Conservation (phyloP, 306 rosid genomes). For the Comarum palustre region DNA sequence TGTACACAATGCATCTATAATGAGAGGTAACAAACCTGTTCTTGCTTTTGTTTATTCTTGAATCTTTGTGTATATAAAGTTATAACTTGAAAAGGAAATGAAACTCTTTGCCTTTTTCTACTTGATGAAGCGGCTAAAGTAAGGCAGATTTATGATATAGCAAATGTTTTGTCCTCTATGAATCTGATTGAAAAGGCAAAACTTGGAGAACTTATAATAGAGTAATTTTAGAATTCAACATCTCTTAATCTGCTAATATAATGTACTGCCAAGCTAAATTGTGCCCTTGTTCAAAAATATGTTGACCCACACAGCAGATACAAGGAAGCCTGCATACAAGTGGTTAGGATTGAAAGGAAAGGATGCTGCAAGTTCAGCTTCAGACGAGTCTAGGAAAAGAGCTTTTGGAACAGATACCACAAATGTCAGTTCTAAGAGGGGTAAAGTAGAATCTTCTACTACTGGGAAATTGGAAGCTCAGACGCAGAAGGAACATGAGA, state of each 20-base stretch:
- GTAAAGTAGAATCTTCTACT: slow-evolving; percentile 34
- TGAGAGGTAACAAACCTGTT: slow-evolving; percentile 57
- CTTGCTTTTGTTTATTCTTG: slow-evolving; percentile 13
- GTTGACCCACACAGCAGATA: slow-evolving; percentile 72
- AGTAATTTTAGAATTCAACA: neutral
- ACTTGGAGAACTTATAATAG: neutral
- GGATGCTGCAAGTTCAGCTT: slow-evolving; percentile 28
- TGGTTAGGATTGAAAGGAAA: slow-evolving; percentile 69
- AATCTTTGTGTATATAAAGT: neutral
- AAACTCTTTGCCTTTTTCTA: slow-evolving; percentile 17
- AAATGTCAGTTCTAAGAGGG: slow-evolving; percentile 52
- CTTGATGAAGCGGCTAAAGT: slow-evolving; percentile 68
- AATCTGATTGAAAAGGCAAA: slow-evolving; percentile 82
- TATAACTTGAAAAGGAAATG: slow-evolving; percentile 4
- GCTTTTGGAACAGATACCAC: slow-evolving; percentile 74
- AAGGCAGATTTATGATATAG: slow-evolving; percentile 92
- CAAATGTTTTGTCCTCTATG: slow-evolving; percentile 85
- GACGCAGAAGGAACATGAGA: slow-evolving; percentile 30
- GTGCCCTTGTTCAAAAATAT: slow-evolving; percentile 11
- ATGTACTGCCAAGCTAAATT: neutral
- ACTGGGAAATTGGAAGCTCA: slow-evolving; percentile 29
- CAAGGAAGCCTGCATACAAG: slow-evolving; percentile 86
- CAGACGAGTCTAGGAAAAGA: slow-evolving; percentile 57
- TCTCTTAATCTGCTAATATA: neutral
- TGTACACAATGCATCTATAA: slow-evolving; percentile 55